Evolutionary conservation across 1,284 basidiomycete species (phyloP).

Genomic region (Puccinia novopanici): DNA sequence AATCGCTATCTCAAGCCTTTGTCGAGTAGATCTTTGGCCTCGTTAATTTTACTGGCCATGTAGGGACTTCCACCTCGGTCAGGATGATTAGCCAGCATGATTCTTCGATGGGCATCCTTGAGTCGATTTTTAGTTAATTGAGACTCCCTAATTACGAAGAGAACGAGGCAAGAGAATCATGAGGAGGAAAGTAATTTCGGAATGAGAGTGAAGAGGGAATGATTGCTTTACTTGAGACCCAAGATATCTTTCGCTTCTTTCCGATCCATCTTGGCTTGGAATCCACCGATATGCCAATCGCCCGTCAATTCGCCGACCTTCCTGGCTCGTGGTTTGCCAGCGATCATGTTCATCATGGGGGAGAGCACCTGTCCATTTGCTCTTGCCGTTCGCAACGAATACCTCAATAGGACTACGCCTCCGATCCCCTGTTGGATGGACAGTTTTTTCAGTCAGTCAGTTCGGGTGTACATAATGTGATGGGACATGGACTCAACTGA

Average conservation of each 20-base stretch:
- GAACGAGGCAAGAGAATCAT: constrained; percentile 4
- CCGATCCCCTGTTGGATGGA: constrained; percentile 39
- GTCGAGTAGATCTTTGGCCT: constrained; percentile 50
- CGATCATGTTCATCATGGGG: constrained; percentile 43
- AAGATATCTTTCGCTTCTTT: constrained; percentile 49
- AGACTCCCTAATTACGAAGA: constrained; percentile 54
- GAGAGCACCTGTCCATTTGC: constrained; percentile 46
- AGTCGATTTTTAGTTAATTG: constrained; percentile 57
- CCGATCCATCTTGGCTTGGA: no score
- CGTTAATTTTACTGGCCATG: constrained; percentile 57
- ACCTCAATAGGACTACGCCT: constrained; percentile 40
- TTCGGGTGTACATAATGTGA: not conserved
- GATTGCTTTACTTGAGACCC: constrained; percentile 38
- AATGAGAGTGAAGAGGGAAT: not conserved
- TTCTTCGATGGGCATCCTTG: constrained; percentile 59
- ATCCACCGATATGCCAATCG: no score
- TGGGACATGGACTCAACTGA: constrained; percentile 25
- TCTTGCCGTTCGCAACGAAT: constrained; percentile 44
- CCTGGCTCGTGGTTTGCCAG: constrained; percentile 33
- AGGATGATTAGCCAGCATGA: constrained; percentile 61
- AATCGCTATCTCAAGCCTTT: constrained; percentile 43
- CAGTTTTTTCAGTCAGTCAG: not conserved
- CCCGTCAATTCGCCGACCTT: no score
- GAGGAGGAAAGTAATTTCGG: no score
- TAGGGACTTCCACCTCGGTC: no score